Conservation (phyloP, 768 basidiomycete species). For the Hericium coralloides region DNA sequence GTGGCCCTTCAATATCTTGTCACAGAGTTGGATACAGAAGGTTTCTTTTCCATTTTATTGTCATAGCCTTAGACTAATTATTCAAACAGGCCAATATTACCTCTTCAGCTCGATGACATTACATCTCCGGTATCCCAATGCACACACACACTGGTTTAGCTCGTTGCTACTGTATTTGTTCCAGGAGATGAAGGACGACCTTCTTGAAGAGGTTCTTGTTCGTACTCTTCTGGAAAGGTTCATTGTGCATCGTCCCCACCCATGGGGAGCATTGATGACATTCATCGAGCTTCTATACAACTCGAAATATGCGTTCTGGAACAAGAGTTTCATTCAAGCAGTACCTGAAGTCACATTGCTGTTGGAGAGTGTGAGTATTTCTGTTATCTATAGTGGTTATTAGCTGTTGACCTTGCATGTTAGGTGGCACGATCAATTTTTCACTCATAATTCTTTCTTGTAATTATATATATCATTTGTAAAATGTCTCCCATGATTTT, state of each 20-base stretch:
- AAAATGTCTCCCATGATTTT: too few relatives aligned
- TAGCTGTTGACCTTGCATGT: slow-evolving; percentile 8
- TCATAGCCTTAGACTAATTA: slow-evolving; percentile 1
- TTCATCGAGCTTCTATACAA: slow-evolving; percentile 92
- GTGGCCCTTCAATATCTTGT: slow-evolving; percentile 78
- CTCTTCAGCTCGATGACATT: slow-evolving; percentile 87
- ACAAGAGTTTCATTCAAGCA: slow-evolving; percentile 75
- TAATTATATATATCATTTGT: too few relatives aligned
- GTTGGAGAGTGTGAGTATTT: slow-evolving; percentile 64
- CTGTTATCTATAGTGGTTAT: slow-evolving; percentile 2
- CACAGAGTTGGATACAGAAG: slow-evolving; percentile 82
- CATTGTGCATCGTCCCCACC: slow-evolving; percentile 90
- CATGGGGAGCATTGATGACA: slow-evolving; percentile 90
- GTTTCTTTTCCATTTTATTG: slow-evolving; percentile 32
- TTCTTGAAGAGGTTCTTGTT: slow-evolving; percentile 75
- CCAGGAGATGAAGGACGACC: slow-evolving; percentile 65
- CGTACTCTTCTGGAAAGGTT: slow-evolving; percentile 90
- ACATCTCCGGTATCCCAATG: slow-evolving; percentile 95
- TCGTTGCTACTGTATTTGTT: slow-evolving; percentile 86
- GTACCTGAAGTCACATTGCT: slow-evolving; percentile 81
- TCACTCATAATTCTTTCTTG: slow-evolving; percentile 38
- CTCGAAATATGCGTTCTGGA: slow-evolving; percentile 87
- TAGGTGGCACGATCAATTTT: slow-evolving; percentile 76
- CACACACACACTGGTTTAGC: slow-evolving; percentile 98
- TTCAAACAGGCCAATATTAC: slow-evolving; percentile 78